Evolutionary conservation across 805 yeast species (phyloP).

Genomic region (Cyberlindnera euphorbiiphila): DNA sequence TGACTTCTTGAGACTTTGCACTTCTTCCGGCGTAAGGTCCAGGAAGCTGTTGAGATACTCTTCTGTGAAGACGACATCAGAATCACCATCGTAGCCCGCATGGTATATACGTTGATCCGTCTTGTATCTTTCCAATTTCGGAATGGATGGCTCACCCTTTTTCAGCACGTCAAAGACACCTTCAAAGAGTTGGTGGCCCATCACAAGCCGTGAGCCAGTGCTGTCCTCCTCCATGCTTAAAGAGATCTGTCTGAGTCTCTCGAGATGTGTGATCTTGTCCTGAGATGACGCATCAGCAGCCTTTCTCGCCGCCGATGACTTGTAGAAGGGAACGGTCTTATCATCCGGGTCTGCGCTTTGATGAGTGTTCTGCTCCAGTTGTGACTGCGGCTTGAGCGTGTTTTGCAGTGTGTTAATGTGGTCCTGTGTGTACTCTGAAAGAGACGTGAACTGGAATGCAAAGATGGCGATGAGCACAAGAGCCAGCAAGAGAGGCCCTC

Average conservation of each 20-base stretch:
- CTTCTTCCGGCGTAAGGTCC: constrained; percentile 40
- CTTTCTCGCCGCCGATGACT: constrained; percentile 20
- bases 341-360: constrained; percentile 13
- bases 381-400: neutral
- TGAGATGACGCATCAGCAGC: constrained; percentile 1
- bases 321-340: constrained; percentile 26
- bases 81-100: constrained; percentile 44
- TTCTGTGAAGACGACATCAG: constrained; percentile 46
- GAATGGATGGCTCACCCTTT: constrained; percentile 43
- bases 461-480: constrained; percentile 8
- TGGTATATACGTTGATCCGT: constrained; percentile 47
- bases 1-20: constrained; percentile 40
- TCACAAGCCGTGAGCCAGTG: constrained; percentile 30
- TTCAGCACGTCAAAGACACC: constrained; percentile 39
- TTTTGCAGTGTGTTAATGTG: constrained; percentile 13
- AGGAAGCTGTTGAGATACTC: constrained; percentile 48
- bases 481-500: constrained; percentile 14
- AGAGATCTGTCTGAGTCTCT: constrained; percentile 23
- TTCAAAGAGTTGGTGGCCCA: constrained; percentile 41
- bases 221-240: constrained; percentile 29
- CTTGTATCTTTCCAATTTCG: constrained; percentile 40
- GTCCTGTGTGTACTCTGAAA: constrained; percentile 12
- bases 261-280: constrained; percentile 8
- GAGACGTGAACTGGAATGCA: constrained; percentile 17
- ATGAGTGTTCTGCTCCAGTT: neutral